Evolutionary conservation across 2,329 filamentous ascomycete species (phyloP).

Genomic region (Acephala macrosclerotiorum): DNA sequence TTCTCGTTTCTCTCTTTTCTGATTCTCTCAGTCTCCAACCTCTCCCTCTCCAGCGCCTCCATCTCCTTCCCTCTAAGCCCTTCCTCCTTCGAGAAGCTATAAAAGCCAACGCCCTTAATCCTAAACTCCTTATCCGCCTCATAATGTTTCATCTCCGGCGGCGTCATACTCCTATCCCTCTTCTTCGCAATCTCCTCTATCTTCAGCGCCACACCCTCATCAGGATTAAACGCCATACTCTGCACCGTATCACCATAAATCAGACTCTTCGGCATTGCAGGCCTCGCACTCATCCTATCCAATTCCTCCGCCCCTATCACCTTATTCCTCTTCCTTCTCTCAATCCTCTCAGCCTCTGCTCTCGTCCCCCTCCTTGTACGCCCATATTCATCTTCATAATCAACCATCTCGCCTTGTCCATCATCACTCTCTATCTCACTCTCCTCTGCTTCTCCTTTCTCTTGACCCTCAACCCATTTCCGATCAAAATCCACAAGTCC

Average conservation of each 20-base stretch:
- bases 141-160: slow-evolving; percentile 84
- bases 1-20: slow-evolving; percentile 59
- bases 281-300: slow-evolving; percentile 73
- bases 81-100: slow-evolving; percentile 83
- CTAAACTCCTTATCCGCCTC: slow-evolving; percentile 84
- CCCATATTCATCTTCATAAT: slow-evolving; percentile 92
- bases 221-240: slow-evolving; percentile 80
- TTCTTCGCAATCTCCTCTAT: slow-evolving; percentile 83
- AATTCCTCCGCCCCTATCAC: slow-evolving; percentile 65
- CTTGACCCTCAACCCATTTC: slow-evolving; percentile 84
- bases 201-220: slow-evolving; percentile 65
- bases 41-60: slow-evolving; percentile 69
- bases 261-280: slow-evolving; percentile 70
- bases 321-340: slow-evolving; percentile 61
- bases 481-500: slow-evolving; percentile 91
- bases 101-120: slow-evolving; percentile 90
- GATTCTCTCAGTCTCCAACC: slow-evolving; percentile 69
- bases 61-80: slow-evolving; percentile 74
- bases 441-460: slow-evolving; percentile 43
- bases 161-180: slow-evolving; percentile 80
- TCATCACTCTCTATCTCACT: slow-evolving; percentile 71
- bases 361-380: slow-evolving; percentile 78
- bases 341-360: slow-evolving; percentile 69
- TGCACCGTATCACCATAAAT: slow-evolving; percentile 91
- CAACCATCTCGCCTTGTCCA: slow-evolving; percentile 67